phyloP scores from a whole-genome alignment of 768 basidiomycete species.

The Thelephora aurantiotincta region DNA sequence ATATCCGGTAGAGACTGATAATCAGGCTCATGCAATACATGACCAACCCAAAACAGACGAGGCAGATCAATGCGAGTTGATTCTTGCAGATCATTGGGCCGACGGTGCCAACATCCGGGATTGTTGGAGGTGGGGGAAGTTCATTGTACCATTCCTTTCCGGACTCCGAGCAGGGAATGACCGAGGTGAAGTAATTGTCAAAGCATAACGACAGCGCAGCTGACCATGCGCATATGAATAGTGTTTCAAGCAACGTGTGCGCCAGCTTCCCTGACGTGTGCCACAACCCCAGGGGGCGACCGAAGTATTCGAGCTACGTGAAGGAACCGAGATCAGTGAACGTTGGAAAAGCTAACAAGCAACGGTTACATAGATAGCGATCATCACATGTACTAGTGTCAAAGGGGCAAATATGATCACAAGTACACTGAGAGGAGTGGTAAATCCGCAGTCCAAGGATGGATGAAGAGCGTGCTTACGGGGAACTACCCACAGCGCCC shows the following conservation, averaged over 20 bases:
- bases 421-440: constrained; percentile 35
- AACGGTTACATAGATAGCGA: constrained; percentile 58
- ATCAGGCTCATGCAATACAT: constrained; percentile 77
- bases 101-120: constrained; percentile 30
- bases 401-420: constrained; percentile 78
- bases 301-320: constrained; percentile 78
- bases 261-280: constrained; percentile 74
- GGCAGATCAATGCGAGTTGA: constrained; percentile 64
- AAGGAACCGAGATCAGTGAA: constrained; percentile 4
- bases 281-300: constrained; percentile 87
- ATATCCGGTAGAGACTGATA: constrained; percentile 75
- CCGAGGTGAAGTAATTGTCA: constrained; percentile 85
- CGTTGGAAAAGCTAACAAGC: constrained; percentile 5
- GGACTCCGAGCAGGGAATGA: constrained; percentile 54
- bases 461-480: constrained; percentile 29
- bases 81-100: constrained; percentile 56
- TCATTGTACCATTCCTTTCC: constrained; percentile 63
- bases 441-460: background rate
- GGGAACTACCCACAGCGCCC: constrained; percentile 74
- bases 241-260: constrained; percentile 76
- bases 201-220: constrained; percentile 78
- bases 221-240: constrained; percentile 92
- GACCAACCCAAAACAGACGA: constrained; percentile 64
- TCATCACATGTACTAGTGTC: constrained; percentile 75
- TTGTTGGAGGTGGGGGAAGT: constrained; percentile 31